Percentiles rank a stretch among this genome's conserved stretches.
Evolutionary conservation across 208 protist species (phyloP).

Genomic region (Trichomonas vaginalis): DNA sequence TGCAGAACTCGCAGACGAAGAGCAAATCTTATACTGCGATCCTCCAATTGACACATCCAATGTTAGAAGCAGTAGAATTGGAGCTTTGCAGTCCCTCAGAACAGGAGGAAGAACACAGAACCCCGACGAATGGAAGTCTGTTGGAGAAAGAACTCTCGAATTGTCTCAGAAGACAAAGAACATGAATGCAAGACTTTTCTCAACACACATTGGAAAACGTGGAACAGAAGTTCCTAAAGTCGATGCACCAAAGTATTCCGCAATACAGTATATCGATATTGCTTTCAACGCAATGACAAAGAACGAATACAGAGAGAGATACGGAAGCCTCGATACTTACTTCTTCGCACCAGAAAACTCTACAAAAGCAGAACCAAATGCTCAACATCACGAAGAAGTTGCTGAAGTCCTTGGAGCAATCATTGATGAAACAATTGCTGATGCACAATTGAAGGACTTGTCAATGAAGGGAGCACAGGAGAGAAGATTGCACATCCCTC

Average conservation of each 20-base stretch:
- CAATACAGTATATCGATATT: not conserved
- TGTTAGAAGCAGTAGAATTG: not conserved
- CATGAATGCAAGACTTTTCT: not conserved
- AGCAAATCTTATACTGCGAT: not conserved
- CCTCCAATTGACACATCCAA: not conserved
- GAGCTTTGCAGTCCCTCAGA: not conserved
- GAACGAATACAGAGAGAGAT: not conserved
- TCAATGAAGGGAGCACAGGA: not conserved
- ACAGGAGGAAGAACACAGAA: not conserved
- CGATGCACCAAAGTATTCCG: not conserved
- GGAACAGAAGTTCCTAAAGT: not conserved
- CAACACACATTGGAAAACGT: not conserved
- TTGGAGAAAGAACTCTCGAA: not conserved
- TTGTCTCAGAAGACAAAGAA: not conserved
- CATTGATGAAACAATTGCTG: not conserved
- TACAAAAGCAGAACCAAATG: not conserved
- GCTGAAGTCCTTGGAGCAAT: not conserved
- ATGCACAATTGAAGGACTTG: not conserved
- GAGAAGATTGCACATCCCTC: not conserved
- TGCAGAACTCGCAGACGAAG: not conserved
- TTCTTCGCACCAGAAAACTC: not conserved
- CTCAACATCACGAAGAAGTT: not conserved
- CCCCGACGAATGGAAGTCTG: not conserved
- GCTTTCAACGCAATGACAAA: not conserved
- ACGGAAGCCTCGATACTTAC: not conserved